These are phyloP conservation scores for Ophiosphaerella herpotricha DNA, from an alignment of 2,329 filamentous ascomycete genomes.

Conservation along the genomic window DNA sequence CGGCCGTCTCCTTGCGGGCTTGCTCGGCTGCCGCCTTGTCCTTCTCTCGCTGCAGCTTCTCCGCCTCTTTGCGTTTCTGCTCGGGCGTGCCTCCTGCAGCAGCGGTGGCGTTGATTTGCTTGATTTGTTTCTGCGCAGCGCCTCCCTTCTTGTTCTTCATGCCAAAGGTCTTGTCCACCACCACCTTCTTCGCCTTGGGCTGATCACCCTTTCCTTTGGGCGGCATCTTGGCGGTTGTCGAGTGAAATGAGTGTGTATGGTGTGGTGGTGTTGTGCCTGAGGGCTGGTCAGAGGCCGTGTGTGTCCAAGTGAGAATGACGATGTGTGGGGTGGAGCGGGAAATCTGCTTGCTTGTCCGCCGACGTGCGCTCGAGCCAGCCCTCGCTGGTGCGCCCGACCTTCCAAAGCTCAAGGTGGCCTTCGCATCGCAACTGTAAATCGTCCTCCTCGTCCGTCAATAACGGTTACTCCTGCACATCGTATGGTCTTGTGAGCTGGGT, in stretches of 20 bases:
- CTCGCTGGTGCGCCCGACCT: constrained; percentile 12
- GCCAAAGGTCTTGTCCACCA: constrained; percentile 96
- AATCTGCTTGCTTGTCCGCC: constrained; percentile 23
- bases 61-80: constrained; percentile 77
- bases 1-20: constrained; percentile 77
- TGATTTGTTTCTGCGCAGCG: constrained; percentile 86
- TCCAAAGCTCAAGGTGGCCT: constrained; percentile 34
- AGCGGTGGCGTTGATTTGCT: constrained; percentile 71
- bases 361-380: constrained; percentile 20
- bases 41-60: constrained; percentile 70
- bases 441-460: neutral
- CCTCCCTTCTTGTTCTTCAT: constrained; percentile 99
- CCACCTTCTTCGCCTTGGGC: constrained; percentile 62
- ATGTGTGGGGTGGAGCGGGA: constrained; percentile 31
- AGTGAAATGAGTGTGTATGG: constrained; percentile 14
- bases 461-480: neutral
- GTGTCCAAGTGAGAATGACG: constrained; percentile 45
- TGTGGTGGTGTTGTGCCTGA: constrained; percentile 16
- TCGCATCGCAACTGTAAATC: constrained; percentile 8
- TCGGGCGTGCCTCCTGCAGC: constrained; percentile 73
- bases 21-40: constrained; percentile 91
- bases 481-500: neutral
- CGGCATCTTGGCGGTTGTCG: constrained; percentile 62
- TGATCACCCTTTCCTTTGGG: constrained; percentile 63
- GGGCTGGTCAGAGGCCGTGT: constrained; percentile 18